phyloP scores from a whole-genome alignment of 345 rosid species.

The Xanthoceras sorbifolium region DNA sequence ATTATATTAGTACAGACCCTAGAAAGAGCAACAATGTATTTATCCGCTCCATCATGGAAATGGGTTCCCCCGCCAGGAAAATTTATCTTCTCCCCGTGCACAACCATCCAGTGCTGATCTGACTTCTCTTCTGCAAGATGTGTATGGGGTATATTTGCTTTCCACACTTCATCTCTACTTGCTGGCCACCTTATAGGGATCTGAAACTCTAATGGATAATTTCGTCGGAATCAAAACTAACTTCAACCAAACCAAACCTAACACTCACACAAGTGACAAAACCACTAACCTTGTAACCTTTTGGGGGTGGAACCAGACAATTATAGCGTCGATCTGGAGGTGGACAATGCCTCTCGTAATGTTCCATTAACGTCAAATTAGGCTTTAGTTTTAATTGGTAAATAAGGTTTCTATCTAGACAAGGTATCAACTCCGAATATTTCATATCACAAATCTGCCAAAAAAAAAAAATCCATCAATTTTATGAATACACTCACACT shows the following conservation, averaged over 20 bases:
- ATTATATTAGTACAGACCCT: conserved; percentile 44
- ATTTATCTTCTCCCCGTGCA: conserved; percentile 88
- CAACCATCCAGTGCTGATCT: conserved; percentile 99
- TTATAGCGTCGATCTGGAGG: conserved; percentile 82
- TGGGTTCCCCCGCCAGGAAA: conserved; percentile 99
- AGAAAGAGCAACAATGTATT: conserved; percentile 83
- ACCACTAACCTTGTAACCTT: conserved; percentile 75
- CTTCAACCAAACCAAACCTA: conserved; percentile 16
- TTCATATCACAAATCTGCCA: conserved; percentile 73
- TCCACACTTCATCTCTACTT: conserved; percentile 98
- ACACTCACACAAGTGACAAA: conserved; percentile 8
- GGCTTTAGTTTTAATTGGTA: conserved; percentile 79
- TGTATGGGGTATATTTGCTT: conserved; percentile 90
- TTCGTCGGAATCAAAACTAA: conserved; percentile 38
- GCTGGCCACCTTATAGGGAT: conserved; percentile 92
- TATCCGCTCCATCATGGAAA: conserved; percentile 94
- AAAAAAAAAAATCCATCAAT: conserved; percentile 9
- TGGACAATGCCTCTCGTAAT: conserved; percentile 93
- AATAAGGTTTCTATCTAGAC: conserved; percentile 80
- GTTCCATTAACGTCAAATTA: conserved; percentile 88
- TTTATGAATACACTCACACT: not conserved
- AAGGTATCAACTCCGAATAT: conserved; percentile 88
- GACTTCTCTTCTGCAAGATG: conserved; percentile 97
- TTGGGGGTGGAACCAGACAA: conserved; percentile 87
- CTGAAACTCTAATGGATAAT: conserved; percentile 62